These are phyloP conservation scores for Rhynchospora tenuis DNA, from an alignment of 176 grass and related monocot species.

Conservation along the genomic window DNA sequence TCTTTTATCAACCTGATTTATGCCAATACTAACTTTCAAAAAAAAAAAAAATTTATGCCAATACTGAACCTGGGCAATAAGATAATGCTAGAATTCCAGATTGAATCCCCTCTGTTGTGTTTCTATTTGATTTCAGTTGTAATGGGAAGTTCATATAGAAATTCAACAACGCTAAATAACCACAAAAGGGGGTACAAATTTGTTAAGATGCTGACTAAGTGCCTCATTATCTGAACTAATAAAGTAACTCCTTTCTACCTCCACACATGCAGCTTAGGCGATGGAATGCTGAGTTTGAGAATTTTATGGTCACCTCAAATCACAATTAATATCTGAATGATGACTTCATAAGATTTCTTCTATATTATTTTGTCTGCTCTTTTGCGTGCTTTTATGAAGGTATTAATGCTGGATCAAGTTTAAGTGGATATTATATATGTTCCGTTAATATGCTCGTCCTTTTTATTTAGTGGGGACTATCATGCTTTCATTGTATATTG, in stretches of 20 bases:
- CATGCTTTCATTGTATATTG: not conserved
- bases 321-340: not conserved
- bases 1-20: not conserved
- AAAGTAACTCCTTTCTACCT: not conserved
- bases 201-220: not conserved
- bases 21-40: not conserved
- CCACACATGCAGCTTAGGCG: constrained; percentile 5
- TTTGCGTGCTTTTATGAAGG: not conserved
- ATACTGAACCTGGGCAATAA: not conserved
- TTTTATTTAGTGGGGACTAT: not conserved
- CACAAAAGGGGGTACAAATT: not conserved
- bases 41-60: constrained; percentile 8
- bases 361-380: not conserved
- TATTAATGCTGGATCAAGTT: not conserved
- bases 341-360: not conserved
- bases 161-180: not conserved
- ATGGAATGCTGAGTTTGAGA: constrained; percentile 22
- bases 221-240: not conserved
- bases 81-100: not conserved
- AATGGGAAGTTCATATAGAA: not conserved
- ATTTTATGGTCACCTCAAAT: constrained; percentile 2
- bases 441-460: not conserved
- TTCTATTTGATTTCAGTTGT: not conserved
- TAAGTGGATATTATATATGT: not conserved
- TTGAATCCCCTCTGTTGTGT: not conserved